Percentiles rank a stretch among this genome's conserved stretches.
Conservation (phyloP, 441 rosid species). For the Croton setiger region DNA sequence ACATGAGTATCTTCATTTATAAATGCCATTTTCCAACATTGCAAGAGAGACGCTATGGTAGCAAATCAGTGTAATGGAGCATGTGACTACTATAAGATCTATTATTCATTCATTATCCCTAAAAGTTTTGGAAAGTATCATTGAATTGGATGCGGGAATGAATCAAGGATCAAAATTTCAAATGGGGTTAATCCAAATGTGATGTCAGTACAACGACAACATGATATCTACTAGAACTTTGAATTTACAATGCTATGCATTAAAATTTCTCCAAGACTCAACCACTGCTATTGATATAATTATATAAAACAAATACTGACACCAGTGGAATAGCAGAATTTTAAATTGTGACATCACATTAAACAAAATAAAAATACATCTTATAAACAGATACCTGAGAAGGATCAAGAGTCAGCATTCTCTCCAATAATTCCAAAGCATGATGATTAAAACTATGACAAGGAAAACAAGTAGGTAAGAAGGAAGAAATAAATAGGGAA, state of each 20-base stretch:
- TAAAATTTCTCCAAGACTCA: not conserved
- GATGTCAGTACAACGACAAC: not conserved
- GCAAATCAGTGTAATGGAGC: not conserved
- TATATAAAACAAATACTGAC: not conserved
- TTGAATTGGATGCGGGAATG: not conserved
- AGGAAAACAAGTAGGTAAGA: constrained; percentile 10
- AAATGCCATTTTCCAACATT: not conserved
- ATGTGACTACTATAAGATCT: not conserved
- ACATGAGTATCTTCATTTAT: not conserved
- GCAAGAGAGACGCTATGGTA: not conserved
- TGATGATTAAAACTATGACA: constrained; percentile 70
- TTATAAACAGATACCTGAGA: constrained; percentile 55
- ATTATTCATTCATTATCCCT: not conserved
- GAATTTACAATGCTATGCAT: too few relatives aligned
- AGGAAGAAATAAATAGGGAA: not conserved
- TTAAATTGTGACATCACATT: not conserved
- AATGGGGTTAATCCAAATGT: not conserved
- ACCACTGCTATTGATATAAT: not conserved
- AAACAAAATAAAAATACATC: not conserved
- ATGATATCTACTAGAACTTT: too few relatives aligned
- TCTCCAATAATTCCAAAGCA: constrained; percentile 92
- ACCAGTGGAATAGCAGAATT: not conserved
- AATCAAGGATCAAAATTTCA: not conserved
- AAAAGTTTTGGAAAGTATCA: not conserved
- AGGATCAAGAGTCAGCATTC: constrained; percentile 92